A percentile compares a stretch with the other conserved stretches of the same genome.
Evolutionary conservation across 2,329 filamentous ascomycete genomes (phyloP).

Genomic region (Pezizomycotina sp.): DNA sequence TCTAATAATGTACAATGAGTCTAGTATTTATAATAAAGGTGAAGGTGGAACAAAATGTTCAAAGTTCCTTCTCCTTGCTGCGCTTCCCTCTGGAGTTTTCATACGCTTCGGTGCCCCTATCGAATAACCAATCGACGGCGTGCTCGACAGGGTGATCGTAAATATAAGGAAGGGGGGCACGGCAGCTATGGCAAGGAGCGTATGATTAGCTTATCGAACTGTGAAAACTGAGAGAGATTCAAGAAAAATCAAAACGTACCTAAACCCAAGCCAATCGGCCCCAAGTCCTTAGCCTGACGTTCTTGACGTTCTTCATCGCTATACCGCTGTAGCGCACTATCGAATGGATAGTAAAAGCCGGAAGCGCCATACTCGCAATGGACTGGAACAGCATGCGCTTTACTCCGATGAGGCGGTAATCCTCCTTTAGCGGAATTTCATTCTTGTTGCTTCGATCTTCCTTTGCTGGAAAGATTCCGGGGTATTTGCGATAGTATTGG

Average conservation of each 20-base stretch:
- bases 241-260: too few relatives aligned
- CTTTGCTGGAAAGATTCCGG: constrained; percentile 9
- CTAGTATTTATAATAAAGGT: too few relatives aligned
- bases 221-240: background rate
- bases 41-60: constrained; percentile 1
- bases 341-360: constrained; percentile 84
- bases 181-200: constrained; percentile 45
- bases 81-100: constrained; percentile 35
- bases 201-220: constrained; percentile 18
- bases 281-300: constrained; percentile 60
- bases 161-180: constrained; percentile 67
- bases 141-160: constrained; percentile 90
- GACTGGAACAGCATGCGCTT: constrained; percentile 77
- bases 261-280: constrained; percentile 85
- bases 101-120: constrained; percentile 58
- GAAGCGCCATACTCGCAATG: constrained; percentile 81
- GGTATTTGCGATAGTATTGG: constrained; percentile 8
- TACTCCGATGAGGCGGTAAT: constrained; percentile 79
- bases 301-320: constrained; percentile 72
- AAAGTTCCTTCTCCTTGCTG: constrained; percentile 5
- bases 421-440: constrained; percentile 57
- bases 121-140: constrained; percentile 78
- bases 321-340: constrained; percentile 77
- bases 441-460: constrained; percentile 11
- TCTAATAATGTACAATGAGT: background rate